Percentiles rank a stretch among this genome's conserved stretches.
phyloP scores from a whole-genome alignment of 2,329 filamentous ascomycete genomes.

The Zasmidium angulare region DNA sequence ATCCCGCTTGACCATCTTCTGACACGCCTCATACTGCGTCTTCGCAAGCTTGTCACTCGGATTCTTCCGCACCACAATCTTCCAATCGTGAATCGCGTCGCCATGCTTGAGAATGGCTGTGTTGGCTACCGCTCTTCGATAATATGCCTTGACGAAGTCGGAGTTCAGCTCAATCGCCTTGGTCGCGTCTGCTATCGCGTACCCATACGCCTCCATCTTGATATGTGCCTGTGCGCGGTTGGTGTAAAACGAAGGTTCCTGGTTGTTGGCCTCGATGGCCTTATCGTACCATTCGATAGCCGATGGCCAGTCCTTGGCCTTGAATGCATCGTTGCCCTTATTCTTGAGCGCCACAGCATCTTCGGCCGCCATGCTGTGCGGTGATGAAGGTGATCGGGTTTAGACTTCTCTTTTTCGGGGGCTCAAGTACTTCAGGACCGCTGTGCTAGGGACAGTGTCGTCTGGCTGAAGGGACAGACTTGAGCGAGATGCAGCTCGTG shows the following conservation, averaged over 20 bases:
- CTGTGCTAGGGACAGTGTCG: background rate
- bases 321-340: conserved; percentile 91
- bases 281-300: conserved; percentile 73
- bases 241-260: conserved; percentile 86
- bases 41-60: conserved; percentile 88
- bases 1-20: conserved; percentile 88
- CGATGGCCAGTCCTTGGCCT: conserved; percentile 77
- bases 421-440: background rate
- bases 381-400: background rate
- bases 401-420: background rate
- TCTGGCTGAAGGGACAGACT: conserved; percentile 9
- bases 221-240: conserved; percentile 96
- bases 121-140: conserved; percentile 86
- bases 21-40: conserved; percentile 86
- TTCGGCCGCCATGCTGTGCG: conserved; percentile 29
- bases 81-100: conserved; percentile 90
- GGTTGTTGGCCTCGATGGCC: conserved; percentile 79
- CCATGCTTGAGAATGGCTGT: conserved; percentile 86
- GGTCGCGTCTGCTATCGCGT: conserved; percentile 84
- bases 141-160: conserved; percentile 91
- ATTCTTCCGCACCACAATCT: conserved; percentile 81
- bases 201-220: conserved; percentile 92
- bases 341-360: conserved; percentile 72
- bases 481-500: background rate
- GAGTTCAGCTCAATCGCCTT: conserved; percentile 89